Conservation (phyloP, 2,329 filamentous ascomycete species). For the Ophiostoma sp. region DNA sequence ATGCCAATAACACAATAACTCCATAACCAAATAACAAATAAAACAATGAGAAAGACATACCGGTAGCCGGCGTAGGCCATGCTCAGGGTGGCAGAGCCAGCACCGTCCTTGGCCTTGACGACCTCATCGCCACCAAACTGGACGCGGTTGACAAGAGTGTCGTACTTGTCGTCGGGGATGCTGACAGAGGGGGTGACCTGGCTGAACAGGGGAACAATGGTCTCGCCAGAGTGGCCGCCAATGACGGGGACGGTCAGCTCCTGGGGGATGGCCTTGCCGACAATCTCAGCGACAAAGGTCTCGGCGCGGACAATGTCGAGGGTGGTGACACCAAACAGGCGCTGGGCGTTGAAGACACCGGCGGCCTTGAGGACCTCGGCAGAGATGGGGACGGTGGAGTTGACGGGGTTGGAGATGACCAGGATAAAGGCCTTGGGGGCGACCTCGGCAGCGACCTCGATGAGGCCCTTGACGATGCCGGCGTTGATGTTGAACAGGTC, state of each 20-base stretch:
- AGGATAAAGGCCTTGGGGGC: constrained; percentile 91
- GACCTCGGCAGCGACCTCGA: constrained; percentile 80
- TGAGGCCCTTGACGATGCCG: constrained; percentile 90
- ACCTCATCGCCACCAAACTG: constrained; percentile 97
- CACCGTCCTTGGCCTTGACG: constrained; percentile 79
- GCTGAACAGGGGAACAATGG: constrained; percentile 96
- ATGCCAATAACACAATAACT: too few species aligned
- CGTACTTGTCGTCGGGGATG: constrained; percentile 85
- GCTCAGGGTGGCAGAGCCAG: constrained; percentile 76
- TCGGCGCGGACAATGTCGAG: constrained; percentile 97
- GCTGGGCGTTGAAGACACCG: constrained; percentile 89
- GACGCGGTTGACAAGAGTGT: constrained; percentile 85
- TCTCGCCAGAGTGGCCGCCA: constrained; percentile 95
- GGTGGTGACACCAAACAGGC: constrained; percentile 96
- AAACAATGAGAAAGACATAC: constrained; percentile 41
- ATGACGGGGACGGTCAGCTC: constrained; percentile 86
- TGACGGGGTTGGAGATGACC: constrained; percentile 98
- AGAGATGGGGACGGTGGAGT: constrained; percentile 96
- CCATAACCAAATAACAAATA: background rate
- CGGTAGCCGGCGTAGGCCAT: constrained; percentile 92
- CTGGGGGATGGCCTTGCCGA: constrained; percentile 74
- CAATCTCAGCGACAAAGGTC: constrained; percentile 86
- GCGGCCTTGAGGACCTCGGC: constrained; percentile 94
- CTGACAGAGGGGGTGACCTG: constrained; percentile 72
- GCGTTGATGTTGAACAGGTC: constrained; percentile 99